Conservation (phyloP, 2,329 filamentous ascomycete genomes). For the Xylariaceae sp. region DNA sequence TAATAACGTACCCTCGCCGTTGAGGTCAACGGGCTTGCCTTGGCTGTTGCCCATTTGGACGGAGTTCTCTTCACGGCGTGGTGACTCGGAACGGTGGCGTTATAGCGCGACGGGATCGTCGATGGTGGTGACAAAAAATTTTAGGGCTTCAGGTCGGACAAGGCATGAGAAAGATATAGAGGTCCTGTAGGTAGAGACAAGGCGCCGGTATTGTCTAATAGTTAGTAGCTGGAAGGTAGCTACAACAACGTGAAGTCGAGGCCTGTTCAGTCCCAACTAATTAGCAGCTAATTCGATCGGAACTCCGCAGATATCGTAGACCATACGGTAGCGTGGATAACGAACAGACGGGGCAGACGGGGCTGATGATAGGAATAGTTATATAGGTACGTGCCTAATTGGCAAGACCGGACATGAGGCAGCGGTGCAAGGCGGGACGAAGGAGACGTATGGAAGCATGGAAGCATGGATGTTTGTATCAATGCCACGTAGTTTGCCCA, state of each 20-base stretch:
- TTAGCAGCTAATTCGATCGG: constrained; percentile 18
- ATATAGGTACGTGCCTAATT: neutral
- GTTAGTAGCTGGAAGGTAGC: neutral
- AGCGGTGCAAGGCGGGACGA: constrained; percentile 17
- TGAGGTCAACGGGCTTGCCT: constrained; percentile 87
- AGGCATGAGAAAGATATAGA: constrained; percentile 15
- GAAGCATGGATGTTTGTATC: constrained; percentile 20
- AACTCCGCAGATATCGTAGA: neutral
- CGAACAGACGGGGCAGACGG: constrained; percentile 7
- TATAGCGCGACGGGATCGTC: constrained; percentile 4
- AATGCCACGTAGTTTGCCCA: constrained; percentile 16
- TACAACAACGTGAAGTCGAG: neutral
- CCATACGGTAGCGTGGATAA: neutral
- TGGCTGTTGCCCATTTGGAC: constrained; percentile 82
- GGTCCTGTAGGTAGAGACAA: neutral
- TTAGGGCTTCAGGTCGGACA: constrained; percentile 11
- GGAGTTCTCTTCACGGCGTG: constrained; percentile 10
- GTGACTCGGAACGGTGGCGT: constrained; percentile 1
- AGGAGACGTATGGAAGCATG: neutral
- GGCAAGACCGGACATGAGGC: constrained; percentile 1
- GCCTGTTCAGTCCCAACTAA: constrained; percentile 16
- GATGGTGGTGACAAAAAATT: constrained; percentile 5
- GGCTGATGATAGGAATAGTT: constrained; percentile 9
- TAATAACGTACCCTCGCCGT: constrained; percentile 75
- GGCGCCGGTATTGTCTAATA: neutral